Base-by-base conservation (phyloP, 352 stramenopile genomes). In the Phytopythium helicoides region DNA sequence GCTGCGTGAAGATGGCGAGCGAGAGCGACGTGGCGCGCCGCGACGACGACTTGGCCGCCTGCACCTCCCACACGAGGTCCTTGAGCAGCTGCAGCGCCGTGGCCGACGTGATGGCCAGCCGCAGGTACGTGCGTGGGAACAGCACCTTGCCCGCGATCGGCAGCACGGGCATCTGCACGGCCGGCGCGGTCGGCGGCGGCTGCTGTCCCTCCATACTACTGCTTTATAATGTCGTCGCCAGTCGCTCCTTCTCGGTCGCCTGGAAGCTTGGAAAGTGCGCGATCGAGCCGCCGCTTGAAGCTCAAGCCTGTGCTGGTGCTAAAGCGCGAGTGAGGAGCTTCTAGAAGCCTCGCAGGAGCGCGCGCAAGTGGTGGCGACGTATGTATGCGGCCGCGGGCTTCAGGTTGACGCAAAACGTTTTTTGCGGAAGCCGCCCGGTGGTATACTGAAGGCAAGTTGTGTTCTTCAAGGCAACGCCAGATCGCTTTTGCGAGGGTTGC, bases 71-170 rank as follows among this genome's bases (percentile, higher is more conserved):
- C 16, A 92, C 71, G 9, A 89, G 62, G 47, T 92, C 78, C 46
- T 92, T 89, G 38, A 92, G 73, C 36, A 92, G 70, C 62, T 87
- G 76, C 54, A 92, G 64, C 44, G 74, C 75, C 18, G 69, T 73
- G 15, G 76, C 47, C 25, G 76, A 79, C 54, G 73, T 85, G 49
- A 89, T 80, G 46, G 77, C 65, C 21, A 92, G 71, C 31, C 81
- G 81, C 60, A 89, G 62, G 50, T 92, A 89, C 49, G 78, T 87
- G 28, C 71, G 68, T 12, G 81, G 81, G 58, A 92, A 92, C 33
- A 92, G 75, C 45, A 92, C 81, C 42, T 86, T 80, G 52, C 73
- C 65, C 34, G 81, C 70, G 22, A 92, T 68, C 46, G 81, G 73
- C 58, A 92, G 63, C 54, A 92, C 71, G 41, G 81, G 79, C 54